Percentiles rank a stretch among this genome's conserved stretches.
Conservation (phyloP, 2,329 filamentous ascomycete genomes). For the Fusarium globosum region DNA sequence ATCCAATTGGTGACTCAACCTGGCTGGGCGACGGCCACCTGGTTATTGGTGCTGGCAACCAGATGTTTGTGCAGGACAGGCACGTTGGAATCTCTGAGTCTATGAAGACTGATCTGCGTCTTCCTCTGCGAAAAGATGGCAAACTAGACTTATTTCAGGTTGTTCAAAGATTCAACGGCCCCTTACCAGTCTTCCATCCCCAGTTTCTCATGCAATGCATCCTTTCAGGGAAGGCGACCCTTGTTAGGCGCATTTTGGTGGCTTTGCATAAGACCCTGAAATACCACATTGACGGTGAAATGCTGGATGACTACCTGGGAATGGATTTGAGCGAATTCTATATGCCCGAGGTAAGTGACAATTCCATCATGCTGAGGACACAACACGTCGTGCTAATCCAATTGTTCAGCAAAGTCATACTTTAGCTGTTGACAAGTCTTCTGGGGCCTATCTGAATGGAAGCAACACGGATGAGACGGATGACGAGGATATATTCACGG, state of each 20-base stretch:
- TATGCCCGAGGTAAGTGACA: slow-evolving; percentile 40
- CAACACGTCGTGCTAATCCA: slow-evolving; percentile 8
- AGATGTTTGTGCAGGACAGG: slow-evolving; percentile 86
- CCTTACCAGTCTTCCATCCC: slow-evolving; percentile 90
- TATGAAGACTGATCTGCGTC: slow-evolving; percentile 63
- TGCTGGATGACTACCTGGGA: slow-evolving; percentile 81
- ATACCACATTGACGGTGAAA: slow-evolving; percentile 84
- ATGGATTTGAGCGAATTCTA: slow-evolving; percentile 72
- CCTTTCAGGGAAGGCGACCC: slow-evolving; percentile 76
- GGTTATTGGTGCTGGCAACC: slow-evolving; percentile 89
- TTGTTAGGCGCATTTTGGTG: slow-evolving; percentile 79
- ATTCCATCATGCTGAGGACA: not conserved
- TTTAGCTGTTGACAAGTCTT: slow-evolving; percentile 44
- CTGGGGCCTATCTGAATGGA: slow-evolving; percentile 53
- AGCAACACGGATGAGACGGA: slow-evolving; percentile 55
- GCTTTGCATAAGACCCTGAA: slow-evolving; percentile 81
- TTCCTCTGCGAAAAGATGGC: slow-evolving; percentile 61
- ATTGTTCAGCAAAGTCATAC: slow-evolving; percentile 29
- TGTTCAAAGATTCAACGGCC: slow-evolving; percentile 85
- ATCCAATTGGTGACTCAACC: slow-evolving; percentile 91
- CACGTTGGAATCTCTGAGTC: slow-evolving; percentile 73
- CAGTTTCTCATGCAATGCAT: slow-evolving; percentile 91
- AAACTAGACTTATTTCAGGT: slow-evolving; percentile 81
- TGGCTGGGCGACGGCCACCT: slow-evolving; percentile 90
- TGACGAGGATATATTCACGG: slow-evolving; percentile 74